These are phyloP conservation scores for Smallanthus sonchifolius DNA, from an alignment of 129 eudicot genomes.

Conservation along the genomic window DNA sequence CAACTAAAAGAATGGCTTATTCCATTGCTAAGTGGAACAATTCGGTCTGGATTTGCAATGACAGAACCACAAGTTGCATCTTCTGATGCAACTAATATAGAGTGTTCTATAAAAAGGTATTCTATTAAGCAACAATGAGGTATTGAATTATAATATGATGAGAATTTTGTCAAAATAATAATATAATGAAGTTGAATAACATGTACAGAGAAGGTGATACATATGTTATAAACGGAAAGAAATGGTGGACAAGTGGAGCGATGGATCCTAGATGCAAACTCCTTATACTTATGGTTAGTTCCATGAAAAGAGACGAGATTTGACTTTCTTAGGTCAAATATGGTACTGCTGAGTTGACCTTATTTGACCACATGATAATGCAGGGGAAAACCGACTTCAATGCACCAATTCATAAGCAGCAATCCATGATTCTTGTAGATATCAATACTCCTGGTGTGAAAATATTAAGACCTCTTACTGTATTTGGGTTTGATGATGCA, in stretches of 20 bases:
- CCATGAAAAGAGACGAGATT: not conserved
- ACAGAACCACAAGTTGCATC: constrained; percentile 98
- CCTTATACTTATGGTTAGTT: constrained; percentile 89
- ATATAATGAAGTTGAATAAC: constrained; percentile 17
- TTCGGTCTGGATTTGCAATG: constrained; percentile 99
- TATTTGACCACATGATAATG: constrained; percentile 19
- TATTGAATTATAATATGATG: constrained; percentile 11
- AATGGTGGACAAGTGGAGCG: constrained; percentile 99
- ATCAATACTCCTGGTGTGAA: constrained; percentile 75
- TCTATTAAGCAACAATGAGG: not conserved
- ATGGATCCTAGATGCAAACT: constrained; percentile 99
- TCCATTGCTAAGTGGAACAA: constrained; percentile 89
- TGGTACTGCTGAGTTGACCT: not conserved
- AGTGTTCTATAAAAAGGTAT: constrained; percentile 83
- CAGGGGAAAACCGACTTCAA: constrained; percentile 94
- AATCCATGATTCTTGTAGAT: constrained; percentile 92
- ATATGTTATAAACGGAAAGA: constrained; percentile 80
- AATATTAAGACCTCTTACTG: constrained; percentile 74
- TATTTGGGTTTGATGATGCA: constrained; percentile 96
- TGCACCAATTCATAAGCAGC: constrained; percentile 88
- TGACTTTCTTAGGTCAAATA: constrained; percentile 1
- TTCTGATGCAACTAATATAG: constrained; percentile 96
- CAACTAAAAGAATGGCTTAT: constrained; percentile 88
- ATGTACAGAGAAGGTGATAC: constrained; percentile 69
- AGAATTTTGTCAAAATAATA: not conserved